Conservation (phyloP, 257 asterid genomes). For the Verbascum thapsus region DNA sequence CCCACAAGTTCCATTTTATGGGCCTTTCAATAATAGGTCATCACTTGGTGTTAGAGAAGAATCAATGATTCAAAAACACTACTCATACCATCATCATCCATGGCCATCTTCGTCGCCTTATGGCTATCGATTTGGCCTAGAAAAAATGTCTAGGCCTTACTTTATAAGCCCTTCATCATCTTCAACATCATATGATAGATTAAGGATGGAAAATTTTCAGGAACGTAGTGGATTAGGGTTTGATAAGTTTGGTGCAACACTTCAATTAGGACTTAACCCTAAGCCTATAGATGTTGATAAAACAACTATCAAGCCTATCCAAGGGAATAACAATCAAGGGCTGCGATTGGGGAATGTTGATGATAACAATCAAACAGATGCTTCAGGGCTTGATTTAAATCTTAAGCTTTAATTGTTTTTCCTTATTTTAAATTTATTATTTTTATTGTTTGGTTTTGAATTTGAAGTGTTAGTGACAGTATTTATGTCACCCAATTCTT, state of each 20-base stretch:
- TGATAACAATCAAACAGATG: slow-evolving; percentile 29
- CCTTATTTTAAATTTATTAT: background rate
- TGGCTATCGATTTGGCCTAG: slow-evolving; percentile 27
- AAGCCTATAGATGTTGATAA: slow-evolving; percentile 8
- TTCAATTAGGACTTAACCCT: slow-evolving; percentile 31
- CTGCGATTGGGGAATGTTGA: slow-evolving; percentile 19
- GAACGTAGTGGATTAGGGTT: slow-evolving; percentile 25
- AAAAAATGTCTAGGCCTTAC: slow-evolving; percentile 34
- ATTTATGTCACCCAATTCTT: background rate
- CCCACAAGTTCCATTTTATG: slow-evolving; percentile 39
- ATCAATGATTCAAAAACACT: slow-evolving; percentile 49
- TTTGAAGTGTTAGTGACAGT: slow-evolving; percentile 11
- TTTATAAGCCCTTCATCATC: slow-evolving; percentile 33
- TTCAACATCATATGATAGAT: slow-evolving; percentile 20
- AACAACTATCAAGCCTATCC: background rate
- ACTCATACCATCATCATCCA: slow-evolving; percentile 31
- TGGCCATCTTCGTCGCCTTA: slow-evolving; percentile 32
- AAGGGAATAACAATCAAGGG: slow-evolving; percentile 8
- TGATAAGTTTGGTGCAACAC: slow-evolving; percentile 32
- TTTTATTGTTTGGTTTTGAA: slow-evolving; percentile 6
- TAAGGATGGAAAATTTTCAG: slow-evolving; percentile 28
- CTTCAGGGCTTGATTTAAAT: slow-evolving; percentile 50
- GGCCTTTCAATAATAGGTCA: slow-evolving; percentile 34
- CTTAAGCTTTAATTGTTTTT: slow-evolving; percentile 41
- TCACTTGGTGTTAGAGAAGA: slow-evolving; percentile 46